These are phyloP conservation scores for Citrus cavaleriei DNA, from an alignment of 345 rosid species.

Conservation along the genomic window DNA sequence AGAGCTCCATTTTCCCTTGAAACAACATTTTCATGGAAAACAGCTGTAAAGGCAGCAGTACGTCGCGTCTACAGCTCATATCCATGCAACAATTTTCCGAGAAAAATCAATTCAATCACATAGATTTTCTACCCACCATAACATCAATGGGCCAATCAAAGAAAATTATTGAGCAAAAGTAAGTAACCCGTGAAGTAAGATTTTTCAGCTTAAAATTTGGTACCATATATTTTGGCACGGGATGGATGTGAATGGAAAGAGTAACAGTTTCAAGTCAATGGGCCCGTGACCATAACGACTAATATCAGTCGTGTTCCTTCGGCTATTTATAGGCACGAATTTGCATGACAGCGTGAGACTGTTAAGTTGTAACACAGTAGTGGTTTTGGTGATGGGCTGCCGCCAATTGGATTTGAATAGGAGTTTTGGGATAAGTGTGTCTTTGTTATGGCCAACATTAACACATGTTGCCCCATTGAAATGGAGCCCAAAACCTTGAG, in stretches of 20 bases:
- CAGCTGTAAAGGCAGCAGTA: neutral
- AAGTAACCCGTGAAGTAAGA: neutral
- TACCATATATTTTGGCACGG: neutral
- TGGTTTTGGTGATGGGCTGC: constrained; percentile 15
- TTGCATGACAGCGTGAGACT: neutral
- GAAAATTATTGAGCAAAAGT: neutral
- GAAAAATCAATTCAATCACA: constrained; percentile 1
- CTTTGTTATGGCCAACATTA: constrained; percentile 22
- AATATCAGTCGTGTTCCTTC: neutral
- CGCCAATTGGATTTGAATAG: neutral
- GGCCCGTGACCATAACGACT: neutral
- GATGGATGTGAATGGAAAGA: neutral
- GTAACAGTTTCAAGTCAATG: neutral
- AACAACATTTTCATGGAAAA: neutral
- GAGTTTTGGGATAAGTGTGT: neutral
- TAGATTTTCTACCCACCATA: constrained; percentile 1
- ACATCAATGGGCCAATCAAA: neutral
- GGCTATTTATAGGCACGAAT: neutral
- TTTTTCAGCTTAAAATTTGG: neutral
- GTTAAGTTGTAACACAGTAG: too few species aligned
- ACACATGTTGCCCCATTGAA: constrained; percentile 41
- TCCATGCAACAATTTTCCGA: neutral
- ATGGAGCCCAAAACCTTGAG: constrained; percentile 45
- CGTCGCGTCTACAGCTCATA: neutral
- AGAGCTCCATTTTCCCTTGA: neutral